Conservation (phyloP, 2,329 filamentous ascomycete genomes). For the Onygenales sp. region DNA sequence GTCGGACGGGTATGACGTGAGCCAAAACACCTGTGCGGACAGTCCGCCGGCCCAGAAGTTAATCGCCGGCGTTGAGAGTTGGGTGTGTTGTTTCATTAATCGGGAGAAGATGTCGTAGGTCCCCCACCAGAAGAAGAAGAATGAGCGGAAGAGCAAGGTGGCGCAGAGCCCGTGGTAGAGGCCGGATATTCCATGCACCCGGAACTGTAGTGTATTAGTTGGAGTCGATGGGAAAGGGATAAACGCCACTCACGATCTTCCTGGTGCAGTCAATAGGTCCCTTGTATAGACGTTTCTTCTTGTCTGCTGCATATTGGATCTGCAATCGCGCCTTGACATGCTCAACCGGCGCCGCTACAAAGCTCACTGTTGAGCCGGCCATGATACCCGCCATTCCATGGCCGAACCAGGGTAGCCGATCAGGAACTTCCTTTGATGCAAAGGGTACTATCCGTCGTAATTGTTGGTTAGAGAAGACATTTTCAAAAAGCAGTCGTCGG, state of each 20-base stretch:
- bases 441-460: constrained; percentile 29
- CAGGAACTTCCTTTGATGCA: constrained; percentile 22
- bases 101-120: constrained; percentile 78
- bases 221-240: not conserved
- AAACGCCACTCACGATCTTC: constrained; percentile 44
- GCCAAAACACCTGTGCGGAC: constrained; percentile 89
- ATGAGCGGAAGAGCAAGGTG: constrained; percentile 78
- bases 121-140: constrained; percentile 99
- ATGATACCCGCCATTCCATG: constrained; percentile 82
- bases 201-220: constrained; percentile 25
- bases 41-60: constrained; percentile 98
- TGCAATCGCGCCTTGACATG: constrained; percentile 91
- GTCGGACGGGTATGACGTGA: constrained; percentile 83
- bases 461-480: constrained; percentile 57
- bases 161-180: constrained; percentile 79
- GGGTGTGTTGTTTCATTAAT: constrained; percentile 56
- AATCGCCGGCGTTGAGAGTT: constrained; percentile 64
- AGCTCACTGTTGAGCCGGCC: constrained; percentile 81
- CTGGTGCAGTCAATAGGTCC: constrained; percentile 76
- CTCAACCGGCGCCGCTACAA: constrained; percentile 88
- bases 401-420: constrained; percentile 61
- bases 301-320: constrained; percentile 79
- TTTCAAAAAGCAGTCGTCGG: constrained; percentile 69
- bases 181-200: constrained; percentile 62
- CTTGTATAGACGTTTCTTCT: constrained; percentile 67